Evolutionary conservation across 352 stramenopile genomes (phyloP).

Genomic region (Plasmopara muralis): DNA sequence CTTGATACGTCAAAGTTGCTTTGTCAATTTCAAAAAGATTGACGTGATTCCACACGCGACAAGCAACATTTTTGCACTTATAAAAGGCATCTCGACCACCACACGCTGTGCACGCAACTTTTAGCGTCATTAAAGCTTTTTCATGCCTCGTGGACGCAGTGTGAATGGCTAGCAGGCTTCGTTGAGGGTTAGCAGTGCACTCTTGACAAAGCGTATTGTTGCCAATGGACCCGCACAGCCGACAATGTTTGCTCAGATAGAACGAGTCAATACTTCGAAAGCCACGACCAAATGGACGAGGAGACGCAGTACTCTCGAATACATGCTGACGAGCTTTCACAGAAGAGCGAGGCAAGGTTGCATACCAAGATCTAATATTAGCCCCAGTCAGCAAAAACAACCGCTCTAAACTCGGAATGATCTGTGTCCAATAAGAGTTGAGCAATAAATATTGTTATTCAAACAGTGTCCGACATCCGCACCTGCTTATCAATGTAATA

Average conservation of each 20-base stretch:
- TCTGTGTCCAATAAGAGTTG: conserved; percentile 23
- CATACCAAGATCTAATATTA: conserved; percentile 74
- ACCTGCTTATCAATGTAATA: conserved; percentile 92
- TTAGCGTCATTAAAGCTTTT: conserved; percentile 30
- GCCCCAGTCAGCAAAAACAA: conserved; percentile 74
- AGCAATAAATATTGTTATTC: not conserved
- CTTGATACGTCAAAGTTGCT: conserved; percentile 30
- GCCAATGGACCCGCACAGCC: conserved; percentile 59
- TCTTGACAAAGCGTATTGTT: conserved; percentile 43
- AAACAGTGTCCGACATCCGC: not conserved
- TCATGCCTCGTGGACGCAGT: conserved; percentile 35
- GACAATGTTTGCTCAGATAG: conserved; percentile 80
- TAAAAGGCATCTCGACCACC: conserved; percentile 40
- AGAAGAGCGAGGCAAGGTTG: conserved; percentile 42
- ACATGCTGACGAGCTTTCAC: conserved; percentile 50
- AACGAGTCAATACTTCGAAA: conserved; percentile 73
- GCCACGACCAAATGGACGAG: conserved; percentile 10
- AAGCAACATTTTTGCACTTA: conserved; percentile 48
- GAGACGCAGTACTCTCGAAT: conserved; percentile 10
- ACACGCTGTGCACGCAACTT: conserved; percentile 42
- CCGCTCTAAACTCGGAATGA: conserved; percentile 78
- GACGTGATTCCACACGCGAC: conserved; percentile 60
- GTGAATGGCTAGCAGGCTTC: conserved; percentile 60
- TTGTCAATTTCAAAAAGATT: conserved; percentile 35
- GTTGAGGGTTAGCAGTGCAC: conserved; percentile 50